These are phyloP conservation scores for Kurtzmaniella natalensis DNA, from an alignment of 1,139 yeast genomes.

Conservation along the genomic window DNA sequence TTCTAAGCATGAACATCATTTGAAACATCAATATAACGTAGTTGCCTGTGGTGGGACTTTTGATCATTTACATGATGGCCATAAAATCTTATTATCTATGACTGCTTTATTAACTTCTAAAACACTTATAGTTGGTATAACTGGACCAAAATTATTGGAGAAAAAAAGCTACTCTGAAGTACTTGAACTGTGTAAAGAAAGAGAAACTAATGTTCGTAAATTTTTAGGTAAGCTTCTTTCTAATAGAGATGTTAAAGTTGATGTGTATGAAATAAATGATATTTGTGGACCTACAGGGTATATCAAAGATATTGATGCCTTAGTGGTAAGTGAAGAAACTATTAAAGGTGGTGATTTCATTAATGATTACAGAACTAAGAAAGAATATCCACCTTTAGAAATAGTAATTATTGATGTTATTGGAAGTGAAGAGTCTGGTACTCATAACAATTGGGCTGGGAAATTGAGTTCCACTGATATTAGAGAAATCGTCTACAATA, in stretches of 20 bases:
- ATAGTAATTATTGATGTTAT: conserved; percentile 66
- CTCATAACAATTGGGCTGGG: conserved; percentile 53
- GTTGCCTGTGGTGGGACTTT: conserved; percentile 92
- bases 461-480: conserved; percentile 80
- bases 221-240: conserved; percentile 43
- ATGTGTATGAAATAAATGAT: conserved; percentile 62
- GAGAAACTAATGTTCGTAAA: conserved; percentile 43
- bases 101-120: conserved; percentile 57
- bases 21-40: conserved; percentile 3
- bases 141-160: conserved; percentile 68
- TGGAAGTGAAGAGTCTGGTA: conserved; percentile 48
- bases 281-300: conserved; percentile 93
- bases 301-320: conserved; percentile 68
- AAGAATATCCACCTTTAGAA: conserved; percentile 50
- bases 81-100: conserved; percentile 74
- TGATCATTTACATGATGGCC: conserved; percentile 96
- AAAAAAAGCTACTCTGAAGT: conserved; percentile 72
- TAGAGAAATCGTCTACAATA: conserved; percentile 18
- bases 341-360: conserved; percentile 68
- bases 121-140: conserved; percentile 72
- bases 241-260: background rate
- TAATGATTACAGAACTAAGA: conserved; percentile 56
- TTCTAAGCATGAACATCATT: background rate
- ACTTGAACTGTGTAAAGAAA: conserved; percentile 52
- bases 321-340: conserved; percentile 81